These are phyloP conservation scores for Trichoderma hamatum DNA, from an alignment of 2,329 filamentous ascomycete species.

Conservation along the genomic window DNA sequence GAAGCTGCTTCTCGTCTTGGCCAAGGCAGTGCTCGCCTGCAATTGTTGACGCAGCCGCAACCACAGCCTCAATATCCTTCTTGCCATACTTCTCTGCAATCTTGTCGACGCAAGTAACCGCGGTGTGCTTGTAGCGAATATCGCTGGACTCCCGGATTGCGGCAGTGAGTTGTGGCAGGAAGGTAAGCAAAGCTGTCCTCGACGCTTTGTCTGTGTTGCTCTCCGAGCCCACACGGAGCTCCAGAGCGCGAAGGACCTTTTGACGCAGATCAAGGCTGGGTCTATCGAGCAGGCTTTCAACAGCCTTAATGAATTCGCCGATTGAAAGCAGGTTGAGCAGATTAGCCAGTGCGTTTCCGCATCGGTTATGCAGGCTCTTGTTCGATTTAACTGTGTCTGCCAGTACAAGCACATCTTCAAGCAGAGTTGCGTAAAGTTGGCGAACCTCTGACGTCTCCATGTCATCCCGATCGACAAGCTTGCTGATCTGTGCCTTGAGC, in stretches of 20 bases:
- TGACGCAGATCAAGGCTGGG: slow-evolving; percentile 75
- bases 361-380: slow-evolving; percentile 58
- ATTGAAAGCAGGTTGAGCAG: slow-evolving; percentile 85
- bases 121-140: slow-evolving; percentile 77
- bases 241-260: slow-evolving; percentile 79
- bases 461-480: slow-evolving; percentile 62
- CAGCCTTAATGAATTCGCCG: slow-evolving; percentile 84
- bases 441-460: slow-evolving; percentile 69
- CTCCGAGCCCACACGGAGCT: slow-evolving; percentile 75
- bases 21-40: slow-evolving; percentile 76
- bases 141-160: slow-evolving; percentile 75
- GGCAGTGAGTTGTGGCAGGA: slow-evolving; percentile 75
- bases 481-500: slow-evolving; percentile 58
- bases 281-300: slow-evolving; percentile 77
- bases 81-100: slow-evolving; percentile 95
- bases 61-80: slow-evolving; percentile 78
- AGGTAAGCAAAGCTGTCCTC: slow-evolving; percentile 71
- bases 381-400: slow-evolving; percentile 65
- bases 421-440: slow-evolving; percentile 67
- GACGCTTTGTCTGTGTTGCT: slow-evolving; percentile 69
- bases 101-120: slow-evolving; percentile 87
- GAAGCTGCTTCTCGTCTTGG: slow-evolving; percentile 70
- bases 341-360: slow-evolving; percentile 73
- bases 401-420: slow-evolving; percentile 67
- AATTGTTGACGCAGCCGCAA: slow-evolving; percentile 75